Evolutionary conservation across 768 basidiomycete species (phyloP), one percentile per base, ranked within the genome.

Genomic region (Ramaria sp.): DNA sequence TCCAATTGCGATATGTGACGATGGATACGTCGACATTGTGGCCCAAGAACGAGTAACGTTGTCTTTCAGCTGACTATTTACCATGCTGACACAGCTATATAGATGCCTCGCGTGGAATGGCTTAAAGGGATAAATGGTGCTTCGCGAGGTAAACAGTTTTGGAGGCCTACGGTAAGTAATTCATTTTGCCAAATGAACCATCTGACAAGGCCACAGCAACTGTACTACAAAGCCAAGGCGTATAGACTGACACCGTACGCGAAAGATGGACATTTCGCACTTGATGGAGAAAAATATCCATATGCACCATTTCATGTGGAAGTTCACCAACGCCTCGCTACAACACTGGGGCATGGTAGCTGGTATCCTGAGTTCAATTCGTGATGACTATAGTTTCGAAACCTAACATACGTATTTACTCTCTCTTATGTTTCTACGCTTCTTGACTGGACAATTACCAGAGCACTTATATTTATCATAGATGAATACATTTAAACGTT

Each of bases 241-340:
- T 88, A 88, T 65, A 78, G 85, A 22, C 72, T 88, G 28, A 82
- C 79, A 62, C 83, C 86, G 4, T 67, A 78, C 28, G 62, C 70
- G 2, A 49, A 69, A 3, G 71, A 78, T 30, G 84, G 84, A 1
- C 68, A 69, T 60, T 62, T 92, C 16, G 71, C 84, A 13, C 72
- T 94, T 16, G 91, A 94, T 60, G 91, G 91, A 7, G 91, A 94
- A 67, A 61, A 69, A 4, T 83, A 78, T 61, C 85, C 85, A 9
- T 85, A 86, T 59, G 74, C 81, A 63, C 78, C 82, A 61, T 91
- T 79, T 63, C 77, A 86, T 59, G 80, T 92, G 2, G 87, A 91
- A 65, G 81, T 85, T 9, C 81, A 88, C 60, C 72, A 70, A n/a
- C 75, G 77, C 12, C 65, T 87, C 24, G 86, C 54, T 41, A 53